Evolutionary conservation across 208 protist species (phyloP).

Genomic region (Polymyxa betae): DNA sequence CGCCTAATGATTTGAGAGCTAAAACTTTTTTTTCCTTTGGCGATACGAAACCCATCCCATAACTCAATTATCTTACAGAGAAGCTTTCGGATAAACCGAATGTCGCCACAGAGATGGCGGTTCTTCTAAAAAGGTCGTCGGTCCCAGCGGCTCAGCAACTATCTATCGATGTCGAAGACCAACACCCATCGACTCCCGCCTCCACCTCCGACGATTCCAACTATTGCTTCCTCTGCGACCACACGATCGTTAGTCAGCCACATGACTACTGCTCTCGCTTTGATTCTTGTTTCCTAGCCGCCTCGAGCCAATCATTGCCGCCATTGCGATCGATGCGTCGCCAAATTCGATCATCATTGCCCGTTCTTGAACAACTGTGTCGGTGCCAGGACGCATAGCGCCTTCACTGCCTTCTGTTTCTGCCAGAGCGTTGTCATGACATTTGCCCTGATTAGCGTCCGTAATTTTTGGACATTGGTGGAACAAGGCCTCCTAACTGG

Average conservation of each 20-base stretch:
- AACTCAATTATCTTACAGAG: too few species aligned
- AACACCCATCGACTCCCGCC: background rate
- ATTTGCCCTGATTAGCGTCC: background rate
- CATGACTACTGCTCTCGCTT: background rate
- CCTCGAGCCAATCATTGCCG: constrained; percentile 72
- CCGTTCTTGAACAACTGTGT: constrained; percentile 74
- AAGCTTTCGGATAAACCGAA: too few species aligned
- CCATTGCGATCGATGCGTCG: constrained; percentile 71
- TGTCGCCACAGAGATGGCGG: background rate
- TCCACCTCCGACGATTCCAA: background rate
- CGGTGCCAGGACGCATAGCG: constrained; percentile 58
- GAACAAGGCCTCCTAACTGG: background rate
- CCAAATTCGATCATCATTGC: constrained; percentile 77
- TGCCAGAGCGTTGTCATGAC: background rate
- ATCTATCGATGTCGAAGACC: background rate
- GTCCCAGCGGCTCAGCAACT: background rate
- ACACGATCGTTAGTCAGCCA: background rate
- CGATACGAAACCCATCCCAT: background rate
- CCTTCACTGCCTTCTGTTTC: background rate
- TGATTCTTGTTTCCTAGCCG: constrained; percentile 7
- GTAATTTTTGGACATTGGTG: background rate
- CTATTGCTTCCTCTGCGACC: constrained; percentile 37
- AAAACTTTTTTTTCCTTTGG: too few species aligned
- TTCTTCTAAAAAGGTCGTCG: background rate
- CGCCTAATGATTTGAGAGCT: too few species aligned